Base-by-base conservation (phyloP, 1,284 basidiomycete species). In the Macrocystidia cucumis region DNA sequence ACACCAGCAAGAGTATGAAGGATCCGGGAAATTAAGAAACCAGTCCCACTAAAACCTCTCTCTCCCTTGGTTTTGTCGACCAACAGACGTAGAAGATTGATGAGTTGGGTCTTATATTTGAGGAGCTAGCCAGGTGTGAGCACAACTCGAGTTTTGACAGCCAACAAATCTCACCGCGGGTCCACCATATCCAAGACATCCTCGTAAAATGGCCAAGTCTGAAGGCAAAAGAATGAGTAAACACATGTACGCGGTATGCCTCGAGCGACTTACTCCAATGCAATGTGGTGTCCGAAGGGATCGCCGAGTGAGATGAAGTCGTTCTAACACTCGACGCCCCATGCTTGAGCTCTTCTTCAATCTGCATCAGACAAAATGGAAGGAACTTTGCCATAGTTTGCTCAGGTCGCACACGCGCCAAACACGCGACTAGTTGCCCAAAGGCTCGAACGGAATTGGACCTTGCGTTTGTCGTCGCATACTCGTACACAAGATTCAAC, bases 281-380 rank as follows among this genome's bases (percentile, higher is more conserved):
- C 35, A 98, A 65, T 1, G 90, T 85, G 1, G 91, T 92, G 51
- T 98, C 95, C 4, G 88, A 88, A 3, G 90, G 78, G 1, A 89
- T 70, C 0, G 90, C 85, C 12, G 78, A 72, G 44, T 84, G 77
- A 4, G 78, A 79, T 0, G 91, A 92, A 1, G 92, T 98, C 5
- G 91, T 97, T 19, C 91, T 71, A 22, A 83, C 70, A 40, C 87
- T 89, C n/a, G 91, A 93, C 0, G 96, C 93, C 1, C 96, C 96
- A 43, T 91, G 78, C 44, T 78, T 85, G 31, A 98, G 61, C 56
- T 98, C 95, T 32, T 81, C 74, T 41, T 82, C 74, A 38, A 98
- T 91, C 49, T 89, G 83, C n/a, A 65, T 61, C 13, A 74, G 67
- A 54, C 90, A 95, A 42, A 82, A 76, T 0, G 87, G 82, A 44